Evolutionary conservation across 2,329 filamentous ascomycete genomes (phyloP), one percentile per base, ranked within the genome.

Genomic region (Ambrosiella beaveri): DNA sequence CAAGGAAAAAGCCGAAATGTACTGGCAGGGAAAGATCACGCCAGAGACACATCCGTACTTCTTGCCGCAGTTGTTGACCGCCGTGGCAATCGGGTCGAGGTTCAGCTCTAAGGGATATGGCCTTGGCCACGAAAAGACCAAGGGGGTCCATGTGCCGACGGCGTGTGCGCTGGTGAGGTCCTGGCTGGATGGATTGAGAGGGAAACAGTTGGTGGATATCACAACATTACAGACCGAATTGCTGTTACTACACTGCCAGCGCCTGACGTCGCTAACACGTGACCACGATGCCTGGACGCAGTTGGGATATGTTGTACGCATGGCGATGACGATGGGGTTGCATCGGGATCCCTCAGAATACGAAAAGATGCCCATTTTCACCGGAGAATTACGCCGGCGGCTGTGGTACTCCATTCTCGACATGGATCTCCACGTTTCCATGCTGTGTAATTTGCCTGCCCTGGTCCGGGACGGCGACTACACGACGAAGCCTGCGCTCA

Each of bases 321-420:
- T 77, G 69, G 77, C 76, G 37, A 80, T 80, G 76, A 75, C 74
- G 2, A 79, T 80, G 76, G 77, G 77, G 2, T 68, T 80, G 52
- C 77, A 80, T 62, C 72, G 77, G 3, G 77, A 80, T 57, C 76
- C 77, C 2, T 74, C 74, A 12, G 77, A 80, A 62, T 78, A 75
- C 58, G 69, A 71, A 35, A 71, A 73, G 37, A 73, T 80, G 56
- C 69, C 71, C 4, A 69, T 75, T 0, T 80, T 78, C 63, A 70
- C 73, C 50, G 73, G 72, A n/a, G 77, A 80, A 65, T 70, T 75
- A 61, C 69, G 77, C 39, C 71, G 77, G n/a, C 71, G 74, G 60
- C 64, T 80, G 27, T 80, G 77, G 77, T 78, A 73, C 55, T 77
- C 76, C 2, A 74, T 80, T 45, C 67, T 79, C 41, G 77, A 80